phyloP scores from a whole-genome alignment of 441 rosid genomes.

The Erysimum cheiri region DNA sequence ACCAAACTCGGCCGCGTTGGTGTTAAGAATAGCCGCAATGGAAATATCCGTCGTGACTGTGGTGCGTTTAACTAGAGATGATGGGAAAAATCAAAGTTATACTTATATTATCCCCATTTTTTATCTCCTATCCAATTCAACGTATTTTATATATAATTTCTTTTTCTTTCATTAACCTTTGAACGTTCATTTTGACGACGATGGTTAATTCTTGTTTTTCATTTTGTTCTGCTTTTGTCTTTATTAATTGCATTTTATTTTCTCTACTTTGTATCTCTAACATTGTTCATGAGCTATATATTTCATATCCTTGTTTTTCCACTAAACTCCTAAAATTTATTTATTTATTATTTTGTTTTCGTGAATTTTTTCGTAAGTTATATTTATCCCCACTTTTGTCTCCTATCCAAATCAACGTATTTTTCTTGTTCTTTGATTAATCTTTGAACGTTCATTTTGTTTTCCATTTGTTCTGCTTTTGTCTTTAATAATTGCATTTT shows the following conservation, averaged over 20 bases:
- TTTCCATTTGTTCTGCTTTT: no score
- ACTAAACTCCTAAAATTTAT: no score
- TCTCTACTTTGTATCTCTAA: not conserved
- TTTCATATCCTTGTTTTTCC: no score
- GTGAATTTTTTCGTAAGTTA: no score
- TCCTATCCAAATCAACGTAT: no score
- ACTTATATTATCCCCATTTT: not conserved
- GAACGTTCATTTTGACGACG: conserved; percentile 9
- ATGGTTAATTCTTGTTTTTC: not conserved
- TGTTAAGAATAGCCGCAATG: conserved; percentile 60
- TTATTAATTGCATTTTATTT: not conserved
- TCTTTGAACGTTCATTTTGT: no score
- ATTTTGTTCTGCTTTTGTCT: not conserved
- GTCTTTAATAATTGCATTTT: no score
- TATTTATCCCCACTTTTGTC: no score
- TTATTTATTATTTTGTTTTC: no score
- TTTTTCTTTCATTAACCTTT: conserved; percentile 6
- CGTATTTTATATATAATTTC: not conserved
- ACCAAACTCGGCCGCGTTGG: conserved; percentile 78
- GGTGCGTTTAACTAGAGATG: conserved; percentile 49
- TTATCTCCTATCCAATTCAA: not conserved
- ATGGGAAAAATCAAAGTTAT: not conserved
- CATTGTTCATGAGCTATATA: not conserved
- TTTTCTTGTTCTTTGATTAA: no score
- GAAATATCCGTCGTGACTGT: conserved; percentile 74